A percentile compares a stretch with the other conserved stretches of the same genome.
Conservation (phyloP, 1,284 basidiomycete species). For the Tylopilus orsonianus region DNA sequence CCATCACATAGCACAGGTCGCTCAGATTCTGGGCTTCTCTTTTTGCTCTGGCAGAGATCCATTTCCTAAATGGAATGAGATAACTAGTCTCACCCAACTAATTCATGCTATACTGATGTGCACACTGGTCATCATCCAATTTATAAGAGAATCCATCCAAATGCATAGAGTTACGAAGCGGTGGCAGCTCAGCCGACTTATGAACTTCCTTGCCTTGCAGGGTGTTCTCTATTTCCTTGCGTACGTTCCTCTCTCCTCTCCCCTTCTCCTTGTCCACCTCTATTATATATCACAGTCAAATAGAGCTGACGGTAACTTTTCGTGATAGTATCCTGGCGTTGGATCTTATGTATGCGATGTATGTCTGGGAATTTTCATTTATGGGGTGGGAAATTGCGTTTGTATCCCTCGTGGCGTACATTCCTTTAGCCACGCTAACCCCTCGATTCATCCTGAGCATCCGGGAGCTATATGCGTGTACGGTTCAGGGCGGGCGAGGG, state of each 20-base stretch:
- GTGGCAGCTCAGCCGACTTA: slow-evolving; percentile 8
- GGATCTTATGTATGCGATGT: slow-evolving; percentile 1
- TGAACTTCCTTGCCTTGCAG: slow-evolving; percentile 10
- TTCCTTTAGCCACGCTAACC: slow-evolving; percentile 2
- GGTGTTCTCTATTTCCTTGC: slow-evolving; percentile 17
- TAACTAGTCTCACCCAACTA: slow-evolving; percentile 1
- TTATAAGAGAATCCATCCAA: slow-evolving; percentile 1
- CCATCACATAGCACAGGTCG: background rate
- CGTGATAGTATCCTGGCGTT: slow-evolving; percentile 4
- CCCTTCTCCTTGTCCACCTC: background rate
- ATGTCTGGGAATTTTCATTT: background rate
- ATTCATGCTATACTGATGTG: slow-evolving; percentile 7
- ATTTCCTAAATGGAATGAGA: background rate
- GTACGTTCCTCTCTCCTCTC: slow-evolving; percentile 2
- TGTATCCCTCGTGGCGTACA: background rate
- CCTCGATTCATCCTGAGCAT: slow-evolving; percentile 14
- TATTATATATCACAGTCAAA: background rate
- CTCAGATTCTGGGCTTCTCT: background rate
- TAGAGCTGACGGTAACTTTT: background rate
- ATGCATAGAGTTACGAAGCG: slow-evolving; percentile 9
- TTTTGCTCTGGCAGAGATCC: background rate
- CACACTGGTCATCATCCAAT: slow-evolving; percentile 4
- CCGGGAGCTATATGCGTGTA: slow-evolving; percentile 3
- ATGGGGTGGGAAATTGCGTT: background rate
- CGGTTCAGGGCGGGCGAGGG: background rate